Base-by-base conservation (phyloP, 257 asterid species). In the Solanum microdontum region DNA sequence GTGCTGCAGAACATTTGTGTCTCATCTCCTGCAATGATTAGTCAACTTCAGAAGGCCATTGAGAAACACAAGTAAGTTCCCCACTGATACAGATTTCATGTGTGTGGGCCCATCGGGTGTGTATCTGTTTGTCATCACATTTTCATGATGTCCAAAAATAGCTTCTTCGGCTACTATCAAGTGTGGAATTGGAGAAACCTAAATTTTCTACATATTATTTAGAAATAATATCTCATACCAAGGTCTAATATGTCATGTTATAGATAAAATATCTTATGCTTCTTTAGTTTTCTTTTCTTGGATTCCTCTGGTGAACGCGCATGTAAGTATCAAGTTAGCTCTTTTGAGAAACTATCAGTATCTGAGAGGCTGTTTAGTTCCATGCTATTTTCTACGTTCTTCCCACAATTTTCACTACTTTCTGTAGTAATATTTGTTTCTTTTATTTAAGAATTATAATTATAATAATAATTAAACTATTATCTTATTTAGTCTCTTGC, bases 51-150 rank as follows among this genome's bases (percentile, higher is more conserved):
- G 88, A 90, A 91, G 82, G 96, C 96, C 80, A 91, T 93, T 86
- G 90, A 89, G 88, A 94, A 92, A 89, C 98, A 96, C 88, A 92
- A 88, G 99, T 95, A 93, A 93, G 98, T 91, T 88, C 43, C 85
- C 30, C 30, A 45, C 28, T 28, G 40, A 80, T 80, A 11, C 40
- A 80, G 68, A 80, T 43, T 86, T 64, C 26, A 17, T 45, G 68
- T 80, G 36, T 45, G 39, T 80, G 68, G 40, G 28, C n/a, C 24
- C 30, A 24, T 80, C 68, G 40, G 40, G 40, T 28, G 68, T 80
- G 26, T 45, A 80, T 45, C 40, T 48, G 62, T 36, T 80, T 45
- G 28, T 45, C 68, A 48, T 45, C 84, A 77, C 36, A 40, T 79
- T n/a, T 43, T 48, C 68, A 80, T 80, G 68, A 80, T 45, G 40